phyloP scores from a whole-genome alignment of 495 filamentous ascomycete species.

The Talaromyces nanjingensis region DNA sequence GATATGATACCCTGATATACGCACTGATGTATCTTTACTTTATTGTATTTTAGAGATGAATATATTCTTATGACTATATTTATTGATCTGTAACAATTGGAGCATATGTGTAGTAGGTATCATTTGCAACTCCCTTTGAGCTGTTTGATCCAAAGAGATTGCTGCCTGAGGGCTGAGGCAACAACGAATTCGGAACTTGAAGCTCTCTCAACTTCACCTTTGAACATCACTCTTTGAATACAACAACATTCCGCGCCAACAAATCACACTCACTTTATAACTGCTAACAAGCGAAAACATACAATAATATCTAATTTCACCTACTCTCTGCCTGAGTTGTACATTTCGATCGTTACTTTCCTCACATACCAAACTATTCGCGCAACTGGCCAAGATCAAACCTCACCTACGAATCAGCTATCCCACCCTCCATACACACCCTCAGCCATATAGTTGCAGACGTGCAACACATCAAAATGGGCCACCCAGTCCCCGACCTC shows the following conservation, averaged over 20 bases:
- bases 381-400: not conserved
- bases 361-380: not conserved
- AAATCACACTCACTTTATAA: not conserved
- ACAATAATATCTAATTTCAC: not conserved
- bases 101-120: not conserved
- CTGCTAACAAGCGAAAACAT: not conserved
- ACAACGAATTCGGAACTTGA: not conserved
- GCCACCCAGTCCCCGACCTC: constrained; percentile 40
- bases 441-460: not conserved
- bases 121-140: not conserved
- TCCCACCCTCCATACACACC: not conserved
- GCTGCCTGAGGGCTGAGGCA: constrained; percentile 12
- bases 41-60: constrained; percentile 3
- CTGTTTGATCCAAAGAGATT: not conserved
- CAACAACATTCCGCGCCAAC: not conserved
- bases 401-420: not conserved
- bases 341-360: not conserved
- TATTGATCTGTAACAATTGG: not conserved
- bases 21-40: constrained; percentile 8
- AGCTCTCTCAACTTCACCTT: not conserved
- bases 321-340: not conserved
- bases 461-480: constrained; percentile 20
- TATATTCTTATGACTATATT: not conserved
- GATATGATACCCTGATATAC: constrained; percentile 5
- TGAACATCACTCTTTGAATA: not conserved